Conservation (phyloP, 176 grass and related monocot genomes). For the Aegilops bicornis region DNA sequence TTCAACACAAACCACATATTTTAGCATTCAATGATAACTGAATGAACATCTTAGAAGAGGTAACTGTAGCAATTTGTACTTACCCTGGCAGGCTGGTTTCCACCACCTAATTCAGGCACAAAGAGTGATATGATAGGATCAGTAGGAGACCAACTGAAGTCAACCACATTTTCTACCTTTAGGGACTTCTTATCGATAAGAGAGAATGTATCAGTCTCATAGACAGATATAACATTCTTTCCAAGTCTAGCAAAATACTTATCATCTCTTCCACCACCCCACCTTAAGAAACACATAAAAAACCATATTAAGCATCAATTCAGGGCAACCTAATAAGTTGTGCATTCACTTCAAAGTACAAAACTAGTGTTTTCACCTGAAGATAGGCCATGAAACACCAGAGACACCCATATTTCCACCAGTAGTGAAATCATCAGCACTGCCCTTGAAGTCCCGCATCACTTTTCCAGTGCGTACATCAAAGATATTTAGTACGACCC, state of each 20-base stretch:
- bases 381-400: slow-evolving; percentile 24
- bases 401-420: not conserved
- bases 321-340: not conserved
- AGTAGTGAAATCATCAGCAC: not conserved
- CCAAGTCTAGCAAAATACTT: slow-evolving; percentile 95
- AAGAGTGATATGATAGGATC: slow-evolving; percentile 77
- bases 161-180: slow-evolving; percentile 83
- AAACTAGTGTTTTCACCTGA: slow-evolving; percentile 44
- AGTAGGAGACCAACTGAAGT: slow-evolving; percentile 83
- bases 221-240: slow-evolving; percentile 85
- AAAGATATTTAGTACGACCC: not conserved
- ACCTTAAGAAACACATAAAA: slow-evolving; percentile 39
- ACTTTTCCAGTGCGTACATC: not conserved
- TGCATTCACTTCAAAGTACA: not conserved
- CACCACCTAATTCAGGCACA: slow-evolving; percentile 86
- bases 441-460: not conserved
- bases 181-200: slow-evolving; percentile 70
- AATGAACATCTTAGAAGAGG: not conserved
- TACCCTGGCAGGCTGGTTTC: slow-evolving; percentile 91
- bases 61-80: slow-evolving; percentile 2
- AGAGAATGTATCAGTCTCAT: slow-evolving; percentile 78
- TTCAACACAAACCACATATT: slow-evolving; percentile 6
- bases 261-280: slow-evolving; percentile 88
- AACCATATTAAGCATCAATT: slow-evolving; percentile 8
- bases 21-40: not conserved